Base-by-base conservation (phyloP, 495 filamentous ascomycete genomes). In the Podospora fimiseda region DNA sequence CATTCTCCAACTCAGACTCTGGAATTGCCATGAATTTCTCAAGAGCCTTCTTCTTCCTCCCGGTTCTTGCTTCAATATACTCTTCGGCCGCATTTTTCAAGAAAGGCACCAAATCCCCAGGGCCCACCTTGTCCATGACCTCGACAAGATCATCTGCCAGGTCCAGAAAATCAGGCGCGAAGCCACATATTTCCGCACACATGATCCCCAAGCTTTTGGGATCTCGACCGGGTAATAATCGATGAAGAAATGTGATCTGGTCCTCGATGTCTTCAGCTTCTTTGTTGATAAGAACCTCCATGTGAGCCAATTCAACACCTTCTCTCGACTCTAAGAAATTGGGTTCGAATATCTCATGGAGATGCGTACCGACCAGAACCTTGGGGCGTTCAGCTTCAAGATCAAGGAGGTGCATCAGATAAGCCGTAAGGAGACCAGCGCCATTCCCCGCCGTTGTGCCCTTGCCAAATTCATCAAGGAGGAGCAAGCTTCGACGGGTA, bases 381-480 rank as follows among this genome's bases (percentile, higher is more conserved):
- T 89, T 95, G 0, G 94, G 90, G 38, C 81, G 65, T n/a, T 85
- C 74, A 2, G 68, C 52, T 2, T 74, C 82, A 15, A 74, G 69
- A 36, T 68, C 71, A 2, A 93, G 73, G 21, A 96, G 80, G 65
- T 95, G 75, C 57, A 88, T 79, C 36, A 96, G 82, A 5, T 93
- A 82, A 6, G 89, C 88, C 49, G 83, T 85, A 44, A 89, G 83
- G n/a, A 98, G 72, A 0, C 89, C 94, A 3, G 90, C 87, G 18
- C 93, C 93, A 70, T 93, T 87, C 54, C 77, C 77, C 14, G 80
- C 76, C 47, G 88, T 86, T 0, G 93, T 98, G 7, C 93, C 94
- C 70, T 96, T 98, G 3, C 93, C 93, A 57, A 98, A 97, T 60
- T 98, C 94, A 61, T 98, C 93, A 46, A 95, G 85, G 20, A 98